phyloP scores from a whole-genome alignment of 768 basidiomycete species.

The Boletus fagicola region DNA sequence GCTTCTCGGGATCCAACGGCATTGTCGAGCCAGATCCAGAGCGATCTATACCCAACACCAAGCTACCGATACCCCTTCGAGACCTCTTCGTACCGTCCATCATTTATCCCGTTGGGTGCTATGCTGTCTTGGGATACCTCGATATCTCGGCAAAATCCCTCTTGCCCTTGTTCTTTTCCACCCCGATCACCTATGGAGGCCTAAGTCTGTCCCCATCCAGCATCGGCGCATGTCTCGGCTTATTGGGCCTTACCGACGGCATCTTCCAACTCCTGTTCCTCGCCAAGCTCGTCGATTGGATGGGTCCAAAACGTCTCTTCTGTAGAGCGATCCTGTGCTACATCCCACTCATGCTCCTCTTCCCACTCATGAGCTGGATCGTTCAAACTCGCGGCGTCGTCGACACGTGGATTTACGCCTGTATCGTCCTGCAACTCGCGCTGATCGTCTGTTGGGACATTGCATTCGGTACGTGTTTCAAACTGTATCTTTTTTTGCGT shows the following conservation, averaged over 20 bases:
- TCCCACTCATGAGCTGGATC: slow-evolving; percentile 39
- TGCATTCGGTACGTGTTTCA: slow-evolving; percentile 50
- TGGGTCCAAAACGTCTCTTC: slow-evolving; percentile 38
- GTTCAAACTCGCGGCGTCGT: slow-evolving; percentile 47
- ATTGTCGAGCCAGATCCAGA: background rate
- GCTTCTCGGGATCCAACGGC: background rate
- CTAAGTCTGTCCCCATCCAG: slow-evolving; percentile 35
- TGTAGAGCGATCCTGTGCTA: slow-evolving; percentile 22
- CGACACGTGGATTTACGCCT: slow-evolving; percentile 42
- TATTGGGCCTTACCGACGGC: slow-evolving; percentile 38
- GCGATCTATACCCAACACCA: background rate
- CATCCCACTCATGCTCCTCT: slow-evolving; percentile 23
- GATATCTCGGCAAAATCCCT: slow-evolving; percentile 40
- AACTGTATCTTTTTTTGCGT: background rate
- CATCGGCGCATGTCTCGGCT: slow-evolving; percentile 39
- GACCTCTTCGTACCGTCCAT: slow-evolving; percentile 35
- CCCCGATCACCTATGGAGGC: slow-evolving; percentile 39
- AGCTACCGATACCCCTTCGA: slow-evolving; percentile 43
- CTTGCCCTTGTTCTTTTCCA: slow-evolving; percentile 41
- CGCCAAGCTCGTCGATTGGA: slow-evolving; percentile 33
- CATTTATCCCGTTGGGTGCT: slow-evolving; percentile 34
- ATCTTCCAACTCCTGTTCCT: slow-evolving; percentile 40
- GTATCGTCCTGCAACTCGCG: slow-evolving; percentile 46
- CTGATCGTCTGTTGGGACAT: slow-evolving; percentile 49
- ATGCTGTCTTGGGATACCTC: slow-evolving; percentile 34